Conservation (phyloP, 305 asterid genomes). For the Rubia tinctorum region DNA sequence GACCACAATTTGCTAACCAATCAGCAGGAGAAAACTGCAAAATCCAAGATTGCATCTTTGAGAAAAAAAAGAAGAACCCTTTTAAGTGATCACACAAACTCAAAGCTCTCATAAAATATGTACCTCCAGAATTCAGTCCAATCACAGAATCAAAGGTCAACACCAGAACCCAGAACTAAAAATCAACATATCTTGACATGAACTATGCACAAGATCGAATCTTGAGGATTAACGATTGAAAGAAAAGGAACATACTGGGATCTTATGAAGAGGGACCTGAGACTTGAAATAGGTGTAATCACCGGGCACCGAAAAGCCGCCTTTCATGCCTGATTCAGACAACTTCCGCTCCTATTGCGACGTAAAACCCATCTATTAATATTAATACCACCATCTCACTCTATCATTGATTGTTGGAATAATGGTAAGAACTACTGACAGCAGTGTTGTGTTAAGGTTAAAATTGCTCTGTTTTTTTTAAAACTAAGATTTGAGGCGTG, state of each 20-base stretch:
- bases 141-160: conserved; percentile 15
- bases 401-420: conserved; percentile 2
- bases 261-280: conserved; percentile 97
- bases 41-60: not conserved
- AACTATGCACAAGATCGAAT: no score
- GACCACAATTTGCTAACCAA: not conserved
- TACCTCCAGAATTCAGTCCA: conserved; percentile 10
- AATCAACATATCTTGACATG: conserved; percentile 4
- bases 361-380: conserved; percentile 5
- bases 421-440: not conserved
- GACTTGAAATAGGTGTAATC: conserved; percentile 97
- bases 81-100: not conserved
- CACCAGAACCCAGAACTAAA: conserved; percentile 23
- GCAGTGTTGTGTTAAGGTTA: not conserved
- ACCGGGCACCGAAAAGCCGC: conserved; percentile 89
- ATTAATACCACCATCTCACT: not conserved
- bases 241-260: conserved; percentile 58
- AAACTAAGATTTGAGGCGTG: not conserved
- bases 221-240: not conserved
- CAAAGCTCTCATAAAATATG: conserved; percentile 1
- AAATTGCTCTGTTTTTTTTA: not conserved
- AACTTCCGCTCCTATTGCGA: conserved; percentile 10
- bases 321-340: conserved; percentile 65
- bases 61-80: not conserved
- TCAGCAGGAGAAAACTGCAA: not conserved